A percentile compares a stretch with the other conserved stretches of the same genome.
Conservation (phyloP, 2,329 filamentous ascomycete genomes). For the Aureobasidium sp. region DNA sequence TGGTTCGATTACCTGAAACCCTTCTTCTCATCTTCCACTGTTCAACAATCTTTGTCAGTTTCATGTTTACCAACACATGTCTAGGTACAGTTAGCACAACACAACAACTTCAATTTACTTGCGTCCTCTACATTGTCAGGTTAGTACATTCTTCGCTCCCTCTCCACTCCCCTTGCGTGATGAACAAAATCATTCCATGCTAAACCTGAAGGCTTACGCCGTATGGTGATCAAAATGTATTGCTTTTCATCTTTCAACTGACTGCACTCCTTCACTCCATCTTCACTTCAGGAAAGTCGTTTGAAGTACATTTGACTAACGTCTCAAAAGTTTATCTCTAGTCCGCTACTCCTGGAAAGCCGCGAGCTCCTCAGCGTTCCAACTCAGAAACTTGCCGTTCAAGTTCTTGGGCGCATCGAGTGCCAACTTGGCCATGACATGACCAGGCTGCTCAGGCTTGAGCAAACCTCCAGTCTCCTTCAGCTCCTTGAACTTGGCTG, state of each 20-base stretch:
- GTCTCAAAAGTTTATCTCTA: neutral
- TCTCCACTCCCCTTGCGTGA: constrained; percentile 38
- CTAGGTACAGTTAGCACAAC: neutral
- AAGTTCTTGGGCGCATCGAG: constrained; percentile 55
- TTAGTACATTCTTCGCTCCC: neutral
- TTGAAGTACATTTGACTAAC: constrained; percentile 6
- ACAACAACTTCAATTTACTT: neutral
- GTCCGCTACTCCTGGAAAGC: constrained; percentile 41
- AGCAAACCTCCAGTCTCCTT: constrained; percentile 65
- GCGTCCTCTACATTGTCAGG: neutral
- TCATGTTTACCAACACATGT: constrained; percentile 8
- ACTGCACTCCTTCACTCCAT: constrained; percentile 27
- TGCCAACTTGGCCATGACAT: constrained; percentile 75
- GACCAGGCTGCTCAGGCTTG: constrained; percentile 72
- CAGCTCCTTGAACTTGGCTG: constrained; percentile 56
- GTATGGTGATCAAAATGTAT: constrained; percentile 59
- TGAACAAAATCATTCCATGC: constrained; percentile 65
- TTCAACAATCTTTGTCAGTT: neutral
- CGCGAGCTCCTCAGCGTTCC: constrained; percentile 45
- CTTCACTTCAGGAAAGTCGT: neutral
- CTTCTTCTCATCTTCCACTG: constrained; percentile 3
- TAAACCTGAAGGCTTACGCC: constrained; percentile 57
- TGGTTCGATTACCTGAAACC: constrained; percentile 41
- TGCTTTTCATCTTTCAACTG: constrained; percentile 82
- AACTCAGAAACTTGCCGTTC: constrained; percentile 65